Conservation (phyloP, 2,329 filamentous ascomycete genomes). For the Acrodontium crateriforme region DNA sequence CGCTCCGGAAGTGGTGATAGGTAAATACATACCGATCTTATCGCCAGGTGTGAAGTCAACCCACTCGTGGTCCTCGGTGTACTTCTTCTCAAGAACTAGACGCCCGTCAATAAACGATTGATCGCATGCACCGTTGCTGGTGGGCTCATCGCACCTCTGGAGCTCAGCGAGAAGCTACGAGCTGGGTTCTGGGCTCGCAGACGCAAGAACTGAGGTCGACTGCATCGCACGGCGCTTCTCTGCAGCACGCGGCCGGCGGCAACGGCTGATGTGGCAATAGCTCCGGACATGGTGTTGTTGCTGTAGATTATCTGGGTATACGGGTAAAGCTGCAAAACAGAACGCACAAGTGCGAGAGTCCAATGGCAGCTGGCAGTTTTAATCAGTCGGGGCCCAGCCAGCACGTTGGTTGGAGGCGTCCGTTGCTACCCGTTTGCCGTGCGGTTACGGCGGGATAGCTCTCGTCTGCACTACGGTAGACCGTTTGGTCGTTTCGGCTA, state of each 20-base stretch:
- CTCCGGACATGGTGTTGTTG: constrained; percentile 8
- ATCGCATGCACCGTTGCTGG: too few species aligned
- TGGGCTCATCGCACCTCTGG: constrained; percentile 11
- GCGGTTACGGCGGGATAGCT: too few species aligned
- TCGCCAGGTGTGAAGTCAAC: constrained; percentile 74
- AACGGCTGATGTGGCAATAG: constrained; percentile 8
- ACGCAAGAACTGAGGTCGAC: constrained; percentile 15
- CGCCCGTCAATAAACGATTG: constrained; percentile 1
- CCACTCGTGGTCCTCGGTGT: constrained; percentile 98
- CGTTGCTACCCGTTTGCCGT: too few species aligned
- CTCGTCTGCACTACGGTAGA: too few species aligned
- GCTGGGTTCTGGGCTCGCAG: constrained; percentile 10
- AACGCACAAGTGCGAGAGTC: constrained; percentile 1
- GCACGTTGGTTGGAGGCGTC: too few species aligned
- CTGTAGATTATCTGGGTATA: too few species aligned
- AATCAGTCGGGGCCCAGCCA: too few species aligned
- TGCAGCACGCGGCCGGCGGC: constrained; percentile 6
- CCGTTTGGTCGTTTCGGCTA: too few species aligned
- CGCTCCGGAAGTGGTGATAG: constrained; percentile 2
- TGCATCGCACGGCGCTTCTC: constrained; percentile 12
- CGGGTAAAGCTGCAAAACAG: too few species aligned
- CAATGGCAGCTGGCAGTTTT: background rate
- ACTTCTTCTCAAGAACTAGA: constrained; percentile 58
- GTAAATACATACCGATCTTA: constrained; percentile 53
- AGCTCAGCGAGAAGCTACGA: constrained; percentile 16